Evolutionary conservation across 257 asterid species (phyloP).

Genomic region (Leonotis leonurus): DNA sequence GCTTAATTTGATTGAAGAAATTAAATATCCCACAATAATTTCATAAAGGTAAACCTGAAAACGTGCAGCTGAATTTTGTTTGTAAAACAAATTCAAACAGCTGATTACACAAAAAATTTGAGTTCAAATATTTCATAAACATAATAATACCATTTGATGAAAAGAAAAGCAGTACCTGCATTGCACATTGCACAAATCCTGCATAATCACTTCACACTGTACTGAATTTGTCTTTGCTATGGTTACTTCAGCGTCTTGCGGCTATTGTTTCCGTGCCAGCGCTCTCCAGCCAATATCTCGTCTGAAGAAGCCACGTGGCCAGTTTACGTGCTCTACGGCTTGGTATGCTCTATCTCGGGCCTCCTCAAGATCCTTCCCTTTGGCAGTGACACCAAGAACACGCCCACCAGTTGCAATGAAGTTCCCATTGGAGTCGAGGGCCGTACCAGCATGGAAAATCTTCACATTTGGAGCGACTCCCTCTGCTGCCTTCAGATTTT

Average conservation of each 20-base stretch:
- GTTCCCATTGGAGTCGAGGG: conserved; percentile 56
- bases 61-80: too few relatives aligned
- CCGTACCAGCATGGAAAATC: conserved; percentile 82
- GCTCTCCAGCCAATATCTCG: conserved; percentile 95
- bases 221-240: too few relatives aligned
- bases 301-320: conserved; percentile 74
- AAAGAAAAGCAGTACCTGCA: too few relatives aligned
- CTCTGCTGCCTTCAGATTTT: conserved; percentile 74
- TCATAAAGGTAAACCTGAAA: too few relatives aligned
- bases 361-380: conserved; percentile 68
- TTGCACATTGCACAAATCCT: neutral
- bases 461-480: conserved; percentile 52
- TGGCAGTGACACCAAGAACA: conserved; percentile 85
- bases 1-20: too few relatives aligned
- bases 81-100: too few relatives aligned
- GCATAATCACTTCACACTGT: neutral
- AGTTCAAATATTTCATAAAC: too few relatives aligned
- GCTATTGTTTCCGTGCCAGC: conserved; percentile 32
- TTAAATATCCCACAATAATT: too few relatives aligned
- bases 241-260: neutral
- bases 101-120: too few relatives aligned
- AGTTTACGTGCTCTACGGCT: conserved; percentile 58
- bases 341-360: conserved; percentile 75
- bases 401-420: conserved; percentile 83
- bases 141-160: too few relatives aligned